Evolutionary conservation across 148 eudicot species (phyloP).

Genomic region (Diospyros lotus): DNA sequence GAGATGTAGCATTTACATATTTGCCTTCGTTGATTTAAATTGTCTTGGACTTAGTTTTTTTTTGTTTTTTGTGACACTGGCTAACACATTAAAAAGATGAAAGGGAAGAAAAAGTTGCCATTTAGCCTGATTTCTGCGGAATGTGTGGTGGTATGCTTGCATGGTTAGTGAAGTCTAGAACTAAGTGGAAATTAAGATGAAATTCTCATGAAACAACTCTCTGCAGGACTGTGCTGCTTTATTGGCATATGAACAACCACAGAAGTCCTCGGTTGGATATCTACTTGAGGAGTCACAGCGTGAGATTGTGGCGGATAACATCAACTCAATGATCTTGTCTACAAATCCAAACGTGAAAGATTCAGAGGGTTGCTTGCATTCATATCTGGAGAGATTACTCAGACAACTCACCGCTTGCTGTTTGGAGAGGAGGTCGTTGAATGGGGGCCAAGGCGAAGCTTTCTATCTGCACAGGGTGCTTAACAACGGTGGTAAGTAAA

Average conservation of each 20-base stretch:
- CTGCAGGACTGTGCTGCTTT: slow-evolving; percentile 79
- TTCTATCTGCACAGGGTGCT: slow-evolving; percentile 59
- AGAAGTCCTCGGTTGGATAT: slow-evolving; percentile 67
- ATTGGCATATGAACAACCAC: slow-evolving; percentile 83
- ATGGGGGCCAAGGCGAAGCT: slow-evolving; percentile 88
- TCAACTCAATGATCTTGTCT: slow-evolving; percentile 72
- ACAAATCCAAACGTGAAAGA: slow-evolving; percentile 58
- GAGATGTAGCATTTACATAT: not conserved
- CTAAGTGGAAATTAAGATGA: not conserved
- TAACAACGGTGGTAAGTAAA: slow-evolving; percentile 28
- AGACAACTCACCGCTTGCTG: slow-evolving; percentile 78
- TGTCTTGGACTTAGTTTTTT: not conserved
- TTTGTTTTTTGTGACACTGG: not conserved
- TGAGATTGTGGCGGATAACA: slow-evolving; percentile 84
- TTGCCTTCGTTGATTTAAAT: too few relatives aligned
- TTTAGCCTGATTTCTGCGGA: slow-evolving; percentile 1
- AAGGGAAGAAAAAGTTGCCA: not conserved
- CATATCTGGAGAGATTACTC: slow-evolving; percentile 71
- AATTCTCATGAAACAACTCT: not conserved
- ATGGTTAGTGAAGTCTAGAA: not conserved
- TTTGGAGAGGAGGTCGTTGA: slow-evolving; percentile 69
- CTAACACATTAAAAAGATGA: not conserved
- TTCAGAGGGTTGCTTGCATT: slow-evolving; percentile 48
- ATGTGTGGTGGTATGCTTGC: not conserved
- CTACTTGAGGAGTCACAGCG: slow-evolving; percentile 73